Evolutionary conservation across 2,329 filamentous ascomycete species (phyloP), one percentile per base, ranked within the genome.

Genomic region (Westerdykella ornata): DNA sequence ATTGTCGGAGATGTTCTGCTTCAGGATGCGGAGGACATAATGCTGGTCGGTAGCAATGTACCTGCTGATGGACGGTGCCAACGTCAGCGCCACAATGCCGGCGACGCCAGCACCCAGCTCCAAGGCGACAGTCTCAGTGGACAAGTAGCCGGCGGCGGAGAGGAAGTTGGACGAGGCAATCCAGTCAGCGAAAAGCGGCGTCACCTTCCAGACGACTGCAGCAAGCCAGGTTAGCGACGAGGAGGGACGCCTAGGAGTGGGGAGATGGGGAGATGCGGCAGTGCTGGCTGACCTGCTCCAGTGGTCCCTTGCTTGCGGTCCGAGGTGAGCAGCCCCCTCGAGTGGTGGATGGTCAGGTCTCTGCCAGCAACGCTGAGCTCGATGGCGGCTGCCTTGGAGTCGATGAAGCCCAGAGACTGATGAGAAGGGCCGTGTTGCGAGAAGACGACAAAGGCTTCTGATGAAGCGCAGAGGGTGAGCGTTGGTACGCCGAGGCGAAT

Each of bases 31-130:
- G 44, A 85, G 74, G 2, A 94, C 85, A 64, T 97, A 97, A 34
- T 79, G 68, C 65, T 96, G 90, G 63, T 98, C 92, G 0, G 89
- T 95, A 35, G 92, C 80, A 34, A 88, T 73, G 61, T 92, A 94
- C 44, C 72, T 71, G 5, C 59, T 48, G 14, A 94, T 73, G 3
- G 68, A 69, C 1, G 78, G 76, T 2, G 77, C 76, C 11, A 95
- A 67, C 5, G 79, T 71, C 29, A 92, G 71, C 3, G 84, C 87
- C 26, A 89, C 77, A 28, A 97, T 72, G 14, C 84, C 87, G 1
- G 88, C 85, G 41, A 94, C 84, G 40, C 92, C 92, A 62, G 87
- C 88, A 33, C 92, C 92, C 5, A 98, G 78, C 60, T 97, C 92
- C 41, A 95, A 72, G 15, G 89, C 72, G 5, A 71, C 71, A 4